Evolutionary conservation across 2,329 filamentous ascomycete species (phyloP), one percentile per base, ranked within the genome.

Genomic region (Fusarium sp.): DNA sequence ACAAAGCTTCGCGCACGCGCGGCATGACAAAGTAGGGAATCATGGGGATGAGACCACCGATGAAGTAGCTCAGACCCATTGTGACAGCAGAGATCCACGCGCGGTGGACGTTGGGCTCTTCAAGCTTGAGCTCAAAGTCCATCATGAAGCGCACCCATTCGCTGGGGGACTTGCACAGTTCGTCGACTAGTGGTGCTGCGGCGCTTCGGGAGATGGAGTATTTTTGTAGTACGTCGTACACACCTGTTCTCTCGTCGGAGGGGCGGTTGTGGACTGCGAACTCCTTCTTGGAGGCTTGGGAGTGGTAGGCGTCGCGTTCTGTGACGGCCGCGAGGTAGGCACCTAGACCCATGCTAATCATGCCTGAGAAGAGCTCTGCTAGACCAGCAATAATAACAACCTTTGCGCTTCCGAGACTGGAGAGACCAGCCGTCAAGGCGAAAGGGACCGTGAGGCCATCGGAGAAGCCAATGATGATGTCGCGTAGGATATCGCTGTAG

Each of bases 361-460:
- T 89, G 20, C 92, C 92, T 1, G 90, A 90, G 76, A 92, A 91
- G 50, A 94, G 85, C 81, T 94, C 92, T 7, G 92, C 92, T 30
- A 93, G 82, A 9, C 92, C 92, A 54, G 90, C 92, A 68, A 91
- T 88, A 62, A 95, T 88, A 69, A 92, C 89, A 6, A 91, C 86
- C 50, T 84, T 86, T 32, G 88, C 89, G 76, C 88, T 84, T n/a
- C 89, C 89, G 47, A 92, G 82, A 53, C 85, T 86, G 4, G 88
- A 90, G 3, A 94, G 83, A 16, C 92, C 92, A 1, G 92, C 92
- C 0, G 91, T 93, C 40, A 94, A 83, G 18, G 92, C 92, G 72
- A 94, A 94, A 0, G 92, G 92, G 0, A 94, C 92, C 0, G 92
- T 94, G 72, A 94, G 84, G 18, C 92, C 92, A 75, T 94, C 92